Evolutionary conservation across 352 stramenopile genomes (phyloP), one percentile per base, ranked within the genome.

Genomic region (Pythium utonaiense): DNA sequence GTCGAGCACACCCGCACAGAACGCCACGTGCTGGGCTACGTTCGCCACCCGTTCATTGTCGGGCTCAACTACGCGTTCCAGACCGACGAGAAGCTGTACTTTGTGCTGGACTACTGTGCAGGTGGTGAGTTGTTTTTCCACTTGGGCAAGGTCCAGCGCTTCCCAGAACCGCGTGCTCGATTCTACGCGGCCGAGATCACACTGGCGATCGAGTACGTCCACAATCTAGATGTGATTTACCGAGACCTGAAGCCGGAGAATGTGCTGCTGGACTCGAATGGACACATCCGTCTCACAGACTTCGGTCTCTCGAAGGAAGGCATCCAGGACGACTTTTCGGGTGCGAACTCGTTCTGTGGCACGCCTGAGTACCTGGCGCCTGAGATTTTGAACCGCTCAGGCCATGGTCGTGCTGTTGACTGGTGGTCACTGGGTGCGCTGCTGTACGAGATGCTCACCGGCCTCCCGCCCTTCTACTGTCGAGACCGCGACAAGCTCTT

Each of bases 1-100:
- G 92, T 99, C 27, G 96, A 99, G 75, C 97, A 99, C 77, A 99
- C 96, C n/a, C 97, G 95, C 67, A 99, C 96, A 22, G 97, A 99
- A 82, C 83, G 96, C 17, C 96, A 96, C 63, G 96, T 99, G 28
- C 79, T 99, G 10, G 96, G 93, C 25, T 98, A 98, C 67, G 93
- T 99, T 40, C 90, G 93, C 41, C 96, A 99, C 70, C 97, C 96
- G 40, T 99, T 99, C 71, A 98, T 99, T 65, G 96, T 99, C 12
- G 91, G 94, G 21, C 77, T 97, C 45, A 89, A 96, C 65, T 96
- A 95, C 56, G 96, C 97, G 31, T 99, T 99, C 77, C 96, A 99
- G 73, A 98, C 95, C 53, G 89, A 73, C 3, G 83, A 96, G 42
- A 98, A 98, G 78, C 81, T 99, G 6, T 99, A 98, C 74, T 99